Evolutionary conservation across 352 stramenopile genomes (phyloP).

Genomic region (Phytophthora crassamura): DNA sequence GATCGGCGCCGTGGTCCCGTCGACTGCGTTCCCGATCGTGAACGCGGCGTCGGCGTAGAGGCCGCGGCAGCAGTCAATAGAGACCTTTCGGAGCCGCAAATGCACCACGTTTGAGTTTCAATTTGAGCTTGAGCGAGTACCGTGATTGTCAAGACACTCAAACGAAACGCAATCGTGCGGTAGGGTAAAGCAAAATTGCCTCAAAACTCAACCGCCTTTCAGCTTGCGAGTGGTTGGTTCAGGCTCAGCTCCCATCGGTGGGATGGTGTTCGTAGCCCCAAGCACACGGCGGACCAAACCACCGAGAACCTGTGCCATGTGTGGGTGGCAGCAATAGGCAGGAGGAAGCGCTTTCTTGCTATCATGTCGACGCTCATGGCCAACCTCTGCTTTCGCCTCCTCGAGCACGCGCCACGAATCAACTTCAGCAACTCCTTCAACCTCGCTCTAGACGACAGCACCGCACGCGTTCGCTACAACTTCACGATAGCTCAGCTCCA

Average conservation of each 20-base stretch:
- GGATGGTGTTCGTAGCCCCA: conserved; percentile 10
- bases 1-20: too few species aligned
- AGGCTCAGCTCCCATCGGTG: too few species aligned
- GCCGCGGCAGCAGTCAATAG: too few species aligned
- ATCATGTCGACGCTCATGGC: conserved; percentile 3
- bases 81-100: not conserved
- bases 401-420: conserved; percentile 2
- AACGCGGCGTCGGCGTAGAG: too few species aligned
- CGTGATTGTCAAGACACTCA: not conserved
- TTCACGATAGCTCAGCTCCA: conserved; percentile 3
- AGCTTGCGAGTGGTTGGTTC: not conserved
- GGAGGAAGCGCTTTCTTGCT: not conserved
- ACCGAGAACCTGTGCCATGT: not conserved
- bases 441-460: not conserved
- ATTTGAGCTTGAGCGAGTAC: conserved; percentile 4
- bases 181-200: not conserved
- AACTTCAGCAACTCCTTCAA: conserved; percentile 9
- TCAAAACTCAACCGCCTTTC: conserved; percentile 1
- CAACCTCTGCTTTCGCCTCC: conserved; percentile 3
- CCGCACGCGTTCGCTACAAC: conserved; percentile 8
- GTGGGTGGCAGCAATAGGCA: not conserved
- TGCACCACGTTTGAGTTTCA: too few species aligned
- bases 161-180: conserved; percentile 3
- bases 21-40: too few species aligned
- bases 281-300: conserved; percentile 6